Percentiles rank a stretch among this genome's conserved stretches.
These are phyloP conservation scores for Cutaneotrichosporon cavernicola DNA, from an alignment of 1,284 basidiomycete genomes.

Conservation along the genomic window DNA sequence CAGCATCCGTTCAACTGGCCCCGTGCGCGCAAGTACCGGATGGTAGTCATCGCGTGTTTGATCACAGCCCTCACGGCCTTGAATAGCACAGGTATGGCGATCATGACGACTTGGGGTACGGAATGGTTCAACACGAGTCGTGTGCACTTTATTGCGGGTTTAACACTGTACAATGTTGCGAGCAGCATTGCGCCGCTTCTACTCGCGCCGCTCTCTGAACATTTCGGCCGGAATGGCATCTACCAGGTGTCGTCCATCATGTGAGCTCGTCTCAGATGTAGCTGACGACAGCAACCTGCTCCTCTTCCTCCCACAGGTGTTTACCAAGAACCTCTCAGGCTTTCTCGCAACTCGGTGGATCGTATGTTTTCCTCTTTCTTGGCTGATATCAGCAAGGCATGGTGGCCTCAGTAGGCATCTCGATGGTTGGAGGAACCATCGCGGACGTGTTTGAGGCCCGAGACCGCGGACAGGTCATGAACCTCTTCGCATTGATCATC, in stretches of 20 bases:
- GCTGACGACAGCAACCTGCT: slow-evolving; percentile 23
- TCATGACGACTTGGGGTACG: slow-evolving; percentile 33
- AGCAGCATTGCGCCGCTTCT: slow-evolving; percentile 43
- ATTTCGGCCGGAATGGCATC: slow-evolving; percentile 42
- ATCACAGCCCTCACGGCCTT: slow-evolving; percentile 33
- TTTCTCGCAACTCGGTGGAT: slow-evolving; percentile 46
- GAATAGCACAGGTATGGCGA: slow-evolving; percentile 29
- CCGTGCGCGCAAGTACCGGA: slow-evolving; percentile 30
- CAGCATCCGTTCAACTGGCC: slow-evolving; percentile 38
- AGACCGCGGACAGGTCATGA: slow-evolving; percentile 53
- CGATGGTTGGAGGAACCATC: slow-evolving; percentile 50
- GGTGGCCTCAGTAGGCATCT: slow-evolving; percentile 39
- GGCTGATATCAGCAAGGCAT: slow-evolving; percentile 36
- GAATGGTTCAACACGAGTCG: slow-evolving; percentile 32
- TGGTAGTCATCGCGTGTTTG: slow-evolving; percentile 27
- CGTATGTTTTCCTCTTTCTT: slow-evolving; percentile 16
- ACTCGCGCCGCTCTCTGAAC: slow-evolving; percentile 46
- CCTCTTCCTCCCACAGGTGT: slow-evolving; percentile 48
- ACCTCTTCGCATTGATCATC: slow-evolving; percentile 49
- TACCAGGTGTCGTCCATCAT: slow-evolving; percentile 37
- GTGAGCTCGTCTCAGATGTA: not conserved
- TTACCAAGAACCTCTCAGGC: slow-evolving; percentile 38
- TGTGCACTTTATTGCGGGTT: slow-evolving; percentile 27
- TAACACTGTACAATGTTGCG: slow-evolving; percentile 35
- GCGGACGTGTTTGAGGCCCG: slow-evolving; percentile 49